Base-by-base conservation (phyloP, 352 stramenopile species). In the Globisporangium rhizosaccharum region DNA sequence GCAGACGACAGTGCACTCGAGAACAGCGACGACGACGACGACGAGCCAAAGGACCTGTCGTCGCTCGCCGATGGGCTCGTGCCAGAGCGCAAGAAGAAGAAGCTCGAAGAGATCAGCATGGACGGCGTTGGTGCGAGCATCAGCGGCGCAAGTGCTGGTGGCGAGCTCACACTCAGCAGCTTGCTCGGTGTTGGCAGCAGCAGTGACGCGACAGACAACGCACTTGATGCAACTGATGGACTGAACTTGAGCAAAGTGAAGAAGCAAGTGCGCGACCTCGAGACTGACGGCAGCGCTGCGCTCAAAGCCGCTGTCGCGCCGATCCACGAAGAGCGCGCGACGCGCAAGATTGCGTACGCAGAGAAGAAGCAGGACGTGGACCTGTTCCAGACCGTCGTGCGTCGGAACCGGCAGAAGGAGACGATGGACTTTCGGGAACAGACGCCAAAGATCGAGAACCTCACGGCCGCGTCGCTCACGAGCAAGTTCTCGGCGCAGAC, bases 361-460 rank as follows among this genome's bases (percentile, higher is more conserved):
- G 69, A 96, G 45, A 94, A 95, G 62, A 75, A 73, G 20, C 79
- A 97, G 51, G 87, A 98, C 49, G 76, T 98, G 53, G 78, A 92
- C 33, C 53, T 88, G 36, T 98, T 96, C 76, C 88, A 92, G 51
- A 75, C 94, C 0, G 85, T 95, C 14, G 88, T 98, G 53, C 84
- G 95, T 33, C 75, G 86, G 51, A 97, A 98, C 68, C 85, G 95
- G 17, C 73, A 98, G 68, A 97, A 96, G 28, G 92, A 98, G 76
- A 97, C 92, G 46, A 75, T 98, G 48, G 92, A 98, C 73, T 96
- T 98, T 59, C 90, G 93, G 51, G 73, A 87, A n/a, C 94, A 98
- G 62, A 88, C 84, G 30, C 68, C 75, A 1, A 81, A 79, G 68
- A 71, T 90, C 45, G 75, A 89, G 55, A 88, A 87, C 60, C 56